Base-by-base conservation (phyloP, 257 asterid species). In the Ilex asprella region DNA sequence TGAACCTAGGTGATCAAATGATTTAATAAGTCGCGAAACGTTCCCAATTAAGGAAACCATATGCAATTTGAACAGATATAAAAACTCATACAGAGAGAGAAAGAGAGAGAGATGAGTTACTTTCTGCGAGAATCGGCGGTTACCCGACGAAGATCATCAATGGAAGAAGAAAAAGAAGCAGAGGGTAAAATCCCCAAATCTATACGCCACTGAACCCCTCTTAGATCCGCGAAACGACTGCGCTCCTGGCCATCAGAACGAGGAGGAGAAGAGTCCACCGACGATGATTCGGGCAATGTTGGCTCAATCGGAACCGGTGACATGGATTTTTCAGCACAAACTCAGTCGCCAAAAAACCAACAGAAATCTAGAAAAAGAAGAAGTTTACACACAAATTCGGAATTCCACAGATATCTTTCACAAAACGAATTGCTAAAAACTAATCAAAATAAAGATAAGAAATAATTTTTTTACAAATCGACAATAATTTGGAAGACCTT, bases 181-280 rank as follows among this genome's bases (percentile, higher is more conserved):
- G 87, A 71, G 10, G 98, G 93, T 64, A 92, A 80, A 78, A 89
- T 85, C 62, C 96, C 99, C 90, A 93, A 84, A 80, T 84, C 84
- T 56, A 89, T 74, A 56, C 99, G 96, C 99, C 99, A 93, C 82
- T 67, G 85, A 16, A 89, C 86, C 59, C 99, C 90, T 89, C 99
- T 80, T 8, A 93, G 88, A 76, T 81, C 79, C 51, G 73, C 72
- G 71, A 81, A 85, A 55, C 79, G 74, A 65, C 77, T 74, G 7
- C 27, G 11, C 2, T 35, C 41, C 41, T 35, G 41, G 41, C 41
- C 41, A 46, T 10, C 52, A 11, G 78, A 76, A 60, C 13, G 62
- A 35, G 55, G 72, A 44, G 75, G 51, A 50, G 64, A 52, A 8
- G 11, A 15, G 5, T 27, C 10, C 15, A 16, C 57, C 57, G 82